Evolutionary conservation across 2,329 filamentous ascomycete species (phyloP).

Genomic region (Penicillium sp.): DNA sequence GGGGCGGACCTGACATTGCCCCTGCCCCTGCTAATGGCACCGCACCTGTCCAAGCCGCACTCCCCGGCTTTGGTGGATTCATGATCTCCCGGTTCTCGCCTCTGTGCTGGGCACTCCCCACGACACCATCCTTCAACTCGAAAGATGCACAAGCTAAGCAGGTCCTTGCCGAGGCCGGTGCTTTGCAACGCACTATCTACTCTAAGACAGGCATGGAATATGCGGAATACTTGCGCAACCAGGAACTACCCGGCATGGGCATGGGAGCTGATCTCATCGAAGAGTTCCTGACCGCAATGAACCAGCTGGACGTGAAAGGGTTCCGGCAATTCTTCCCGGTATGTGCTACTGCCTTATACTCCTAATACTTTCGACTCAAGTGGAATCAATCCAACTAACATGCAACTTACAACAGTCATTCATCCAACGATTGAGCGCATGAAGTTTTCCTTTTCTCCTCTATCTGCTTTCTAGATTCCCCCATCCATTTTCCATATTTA

Average conservation of each 20-base stretch:
- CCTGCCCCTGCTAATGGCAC: conserved; percentile 33
- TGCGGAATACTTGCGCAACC: conserved; percentile 52
- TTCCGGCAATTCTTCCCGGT: conserved; percentile 53
- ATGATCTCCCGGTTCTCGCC: conserved; percentile 86
- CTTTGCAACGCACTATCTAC: conserved; percentile 85
- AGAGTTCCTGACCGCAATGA: conserved; percentile 49
- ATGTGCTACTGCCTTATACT: conserved; percentile 14
- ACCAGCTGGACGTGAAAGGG: conserved; percentile 45
- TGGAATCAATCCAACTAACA: conserved; percentile 9
- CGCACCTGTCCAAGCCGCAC: conserved; percentile 41
- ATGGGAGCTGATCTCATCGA: conserved; percentile 49
- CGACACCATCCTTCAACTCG: conserved; percentile 74
- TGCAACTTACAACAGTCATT: conserved; percentile 34
- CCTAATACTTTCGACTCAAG: background rate
- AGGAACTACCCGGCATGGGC: conserved; percentile 49
- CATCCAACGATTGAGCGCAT: conserved; percentile 48
- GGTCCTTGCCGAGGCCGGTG: conserved; percentile 83
- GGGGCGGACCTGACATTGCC: conserved; percentile 81
- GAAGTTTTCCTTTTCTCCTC: conserved; percentile 27
- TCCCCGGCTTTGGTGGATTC: conserved; percentile 90
- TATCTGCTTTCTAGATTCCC: conserved; percentile 29
- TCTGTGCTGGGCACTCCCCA: conserved; percentile 84
- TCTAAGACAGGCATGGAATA: conserved; percentile 84
- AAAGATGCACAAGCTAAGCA: conserved; percentile 86
- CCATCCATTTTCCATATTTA: conserved; percentile 24